Base-by-base conservation (phyloP, 2,329 filamentous ascomycete genomes). In the Nannizziopsis arthrosporioides region DNA sequence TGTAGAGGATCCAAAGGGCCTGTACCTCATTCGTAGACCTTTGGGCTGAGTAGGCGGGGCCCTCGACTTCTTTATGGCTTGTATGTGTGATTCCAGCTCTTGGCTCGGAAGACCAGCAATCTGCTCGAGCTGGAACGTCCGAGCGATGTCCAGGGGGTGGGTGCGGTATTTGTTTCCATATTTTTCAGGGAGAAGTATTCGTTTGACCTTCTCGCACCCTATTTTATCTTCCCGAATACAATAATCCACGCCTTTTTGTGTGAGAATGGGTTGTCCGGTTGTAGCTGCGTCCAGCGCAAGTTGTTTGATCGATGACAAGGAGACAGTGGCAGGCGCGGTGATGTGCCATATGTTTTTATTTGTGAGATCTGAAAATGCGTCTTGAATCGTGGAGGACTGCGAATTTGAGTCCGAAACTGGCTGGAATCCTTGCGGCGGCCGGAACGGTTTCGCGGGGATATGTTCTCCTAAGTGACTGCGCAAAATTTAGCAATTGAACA, bases 331-430 rank as follows among this genome's bases (percentile, higher is more conserved):
- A 1, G 71, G 71, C 1, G 68, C 69, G 14, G 67, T 68, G 48
- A 74, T 69, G 52, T 73, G 69, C 61, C 69, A 69, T 42, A 74
- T 55, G 56, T 73, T 66, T 55, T 73, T 73, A 44, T 65, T 66
- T 43, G 56, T 56, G 43, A 70, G 59, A 43, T 68, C 58, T 34
- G 66, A 64, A 36, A 68, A 60, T 18, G 63, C 47, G 18, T 65
- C 62, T 40, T 61, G 57, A 38, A 61, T 55, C 40, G 51, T 57
- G 2, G 64, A 63, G 40, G 62, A 27, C 10, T 48, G 58, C 4
- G 61, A 54, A 14, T 57, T 47, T 37, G 61, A 59, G 47, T 61
- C 62, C 49, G 63, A 63, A 41, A 61, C 53, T 34, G 61, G 47
- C 46, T 66, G 66, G 58, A 71, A 72, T 22, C 68, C 69, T n/a